Evolutionary conservation across 345 rosid species (phyloP).

Genomic region (Dipteronia dyeriana): DNA sequence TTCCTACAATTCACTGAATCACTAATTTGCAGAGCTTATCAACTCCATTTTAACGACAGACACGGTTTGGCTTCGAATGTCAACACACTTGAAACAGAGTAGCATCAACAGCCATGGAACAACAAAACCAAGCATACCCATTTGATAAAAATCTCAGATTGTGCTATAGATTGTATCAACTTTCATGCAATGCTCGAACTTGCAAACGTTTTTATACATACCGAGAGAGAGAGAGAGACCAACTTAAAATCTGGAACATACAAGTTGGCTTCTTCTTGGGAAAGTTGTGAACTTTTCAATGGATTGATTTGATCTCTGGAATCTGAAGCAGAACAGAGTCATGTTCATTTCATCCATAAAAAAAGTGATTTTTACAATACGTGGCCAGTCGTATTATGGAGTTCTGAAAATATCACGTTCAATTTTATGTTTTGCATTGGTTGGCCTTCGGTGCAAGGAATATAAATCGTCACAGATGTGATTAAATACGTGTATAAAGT

Average conservation of each 20-base stretch:
- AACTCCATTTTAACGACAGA: too few relatives aligned
- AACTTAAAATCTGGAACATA: too few relatives aligned
- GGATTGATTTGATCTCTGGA: too few relatives aligned
- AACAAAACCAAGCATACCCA: background rate
- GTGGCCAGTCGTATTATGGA: too few relatives aligned
- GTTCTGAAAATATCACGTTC: too few relatives aligned
- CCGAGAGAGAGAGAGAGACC: background rate
- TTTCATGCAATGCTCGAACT: background rate
- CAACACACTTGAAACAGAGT: background rate
- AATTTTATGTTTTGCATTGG: background rate
- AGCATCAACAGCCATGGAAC: background rate
- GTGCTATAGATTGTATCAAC: background rate
- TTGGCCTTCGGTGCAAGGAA: background rate
- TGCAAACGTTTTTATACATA: background rate
- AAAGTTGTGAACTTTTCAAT: too few relatives aligned
- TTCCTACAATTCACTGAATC: too few relatives aligned
- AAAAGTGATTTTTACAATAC: background rate
- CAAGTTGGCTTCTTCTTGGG: too few relatives aligned
- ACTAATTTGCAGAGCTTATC: too few relatives aligned
- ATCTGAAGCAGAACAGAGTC: too few relatives aligned
- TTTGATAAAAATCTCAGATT: background rate
- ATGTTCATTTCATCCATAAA: too few relatives aligned
- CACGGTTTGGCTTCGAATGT: too few relatives aligned
- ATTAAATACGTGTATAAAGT: background rate
- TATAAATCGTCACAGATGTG: background rate